Base-by-base conservation (phyloP, 257 asterid species). In the Verbena officinalis region DNA sequence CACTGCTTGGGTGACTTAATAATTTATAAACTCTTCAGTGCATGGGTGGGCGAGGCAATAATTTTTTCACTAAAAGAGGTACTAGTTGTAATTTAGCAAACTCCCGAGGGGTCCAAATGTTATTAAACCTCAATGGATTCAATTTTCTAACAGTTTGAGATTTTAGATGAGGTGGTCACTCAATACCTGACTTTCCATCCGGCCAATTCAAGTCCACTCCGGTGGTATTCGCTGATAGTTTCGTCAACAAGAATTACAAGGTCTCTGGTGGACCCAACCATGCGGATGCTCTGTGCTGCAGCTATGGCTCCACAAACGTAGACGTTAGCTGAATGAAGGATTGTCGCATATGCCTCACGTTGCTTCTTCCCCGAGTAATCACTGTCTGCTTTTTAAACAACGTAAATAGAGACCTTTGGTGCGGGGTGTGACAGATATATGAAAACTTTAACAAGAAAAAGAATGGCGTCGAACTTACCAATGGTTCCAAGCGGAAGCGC, bases 241-340 rank as follows among this genome's bases (percentile, higher is more conserved):
- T 79, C 84, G 33, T 92, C 98, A 1, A 92, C 98, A 9, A 92
- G 98, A 36, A 92, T 92, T 5, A 92, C 88, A 0, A 92, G 95
- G 75, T 92, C 98, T 43, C 86, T 56, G 6, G 84, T 86, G n/a
- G 98, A 89, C 9, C 98, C 98, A 0, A 76, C 72, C 95, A 89
- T 80, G 6, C 91, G 84, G 50, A 92, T 89, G 73, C 98, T 92
- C 69, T 87, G 98, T 0, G 96, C 98, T 21, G 98, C 97, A 30
- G 86, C 88, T 36, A 92, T 92, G 39, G 98, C 98, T 39, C 98
- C 98, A 31, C 98, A 92, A 1, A 89, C 98, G 40, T 92, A 92
- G 21, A 76, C 90, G 31, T 89, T 80, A 19, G 96, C 97, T 22
- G 98, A 86, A 62, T 92, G 98, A n/a, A 92, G 75, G 78, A 92